phyloP scores from a whole-genome alignment of 2,329 filamentous ascomycete species.

The Penicillium frequentans region DNA sequence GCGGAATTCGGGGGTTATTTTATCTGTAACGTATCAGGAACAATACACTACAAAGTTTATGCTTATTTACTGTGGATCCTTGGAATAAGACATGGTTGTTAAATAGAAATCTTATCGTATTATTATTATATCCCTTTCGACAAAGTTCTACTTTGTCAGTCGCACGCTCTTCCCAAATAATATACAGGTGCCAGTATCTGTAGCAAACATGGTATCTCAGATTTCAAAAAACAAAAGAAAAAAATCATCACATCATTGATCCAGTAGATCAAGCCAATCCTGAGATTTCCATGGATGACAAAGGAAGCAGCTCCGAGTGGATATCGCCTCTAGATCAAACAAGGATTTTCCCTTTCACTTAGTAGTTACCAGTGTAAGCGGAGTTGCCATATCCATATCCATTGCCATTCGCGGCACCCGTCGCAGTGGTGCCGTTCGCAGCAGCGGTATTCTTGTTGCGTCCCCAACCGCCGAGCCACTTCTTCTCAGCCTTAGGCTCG shows the following conservation, averaged over 20 bases:
- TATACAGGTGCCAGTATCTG: constrained; percentile 12
- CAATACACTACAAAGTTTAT: constrained; percentile 1
- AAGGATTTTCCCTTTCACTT: constrained; percentile 1
- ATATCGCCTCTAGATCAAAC: not conserved
- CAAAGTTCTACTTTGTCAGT: not conserved
- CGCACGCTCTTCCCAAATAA: not conserved
- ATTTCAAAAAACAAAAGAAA: constrained; percentile 9
- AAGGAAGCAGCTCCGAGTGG: not conserved
- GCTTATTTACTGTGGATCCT: not conserved
- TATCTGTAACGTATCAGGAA: constrained; percentile 7
- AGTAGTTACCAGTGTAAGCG: constrained; percentile 34
- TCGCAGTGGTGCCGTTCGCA: not conserved
- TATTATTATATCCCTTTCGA: not conserved
- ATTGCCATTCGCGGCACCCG: constrained; percentile 9
- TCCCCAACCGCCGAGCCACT: constrained; percentile 22
- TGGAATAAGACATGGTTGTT: not conserved
- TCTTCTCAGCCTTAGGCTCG: constrained; percentile 19
- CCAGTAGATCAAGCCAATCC: not conserved
- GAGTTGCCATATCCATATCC: constrained; percentile 33
- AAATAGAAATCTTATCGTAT: not conserved
- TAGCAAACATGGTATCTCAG: constrained; percentile 23
- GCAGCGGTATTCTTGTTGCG: constrained; percentile 22
- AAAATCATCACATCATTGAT: constrained; percentile 20
- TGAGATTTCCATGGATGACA: not conserved
- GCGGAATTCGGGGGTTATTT: not conserved